Evolutionary conservation across 2,329 filamentous ascomycete genomes (phyloP).

Genomic region (Huntiella savannae): DNA sequence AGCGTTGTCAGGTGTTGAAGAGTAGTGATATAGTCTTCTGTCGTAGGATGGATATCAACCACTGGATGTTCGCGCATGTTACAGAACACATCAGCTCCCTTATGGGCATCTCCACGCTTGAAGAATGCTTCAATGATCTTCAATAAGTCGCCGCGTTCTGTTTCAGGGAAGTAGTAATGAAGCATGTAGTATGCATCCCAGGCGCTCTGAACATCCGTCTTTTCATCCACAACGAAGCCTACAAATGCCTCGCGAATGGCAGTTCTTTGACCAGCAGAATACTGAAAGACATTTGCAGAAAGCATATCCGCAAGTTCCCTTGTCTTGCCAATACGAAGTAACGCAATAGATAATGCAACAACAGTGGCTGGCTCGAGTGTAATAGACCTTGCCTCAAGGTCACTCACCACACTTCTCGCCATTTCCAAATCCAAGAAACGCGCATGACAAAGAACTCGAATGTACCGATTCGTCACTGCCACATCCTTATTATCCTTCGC

Average conservation of each 20-base stretch:
- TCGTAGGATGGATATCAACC: conserved; percentile 41
- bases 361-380: conserved; percentile 58
- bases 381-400: conserved; percentile 50
- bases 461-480: conserved; percentile 48
- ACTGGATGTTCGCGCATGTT: conserved; percentile 75
- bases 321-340: conserved; percentile 57
- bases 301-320: conserved; percentile 68
- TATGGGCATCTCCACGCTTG: conserved; percentile 54
- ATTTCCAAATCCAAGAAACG: conserved; percentile 45
- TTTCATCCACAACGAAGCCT: conserved; percentile 44
- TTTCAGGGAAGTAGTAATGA: conserved; percentile 45
- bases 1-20: conserved; percentile 51
- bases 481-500: conserved; percentile 39
- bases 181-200: conserved; percentile 50
- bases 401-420: conserved; percentile 53
- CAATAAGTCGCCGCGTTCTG: conserved; percentile 44
- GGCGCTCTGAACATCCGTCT: conserved; percentile 41
- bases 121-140: conserved; percentile 72
- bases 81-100: conserved; percentile 71
- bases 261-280: conserved; percentile 48
- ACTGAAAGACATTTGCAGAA: conserved; percentile 52
- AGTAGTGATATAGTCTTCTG: conserved; percentile 58
- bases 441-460: conserved; percentile 46
- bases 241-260: conserved; percentile 47
- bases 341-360: conserved; percentile 49